These are phyloP conservation scores for Saturnispora besseyi DNA, from an alignment of 805 yeast species.

Conservation along the genomic window DNA sequence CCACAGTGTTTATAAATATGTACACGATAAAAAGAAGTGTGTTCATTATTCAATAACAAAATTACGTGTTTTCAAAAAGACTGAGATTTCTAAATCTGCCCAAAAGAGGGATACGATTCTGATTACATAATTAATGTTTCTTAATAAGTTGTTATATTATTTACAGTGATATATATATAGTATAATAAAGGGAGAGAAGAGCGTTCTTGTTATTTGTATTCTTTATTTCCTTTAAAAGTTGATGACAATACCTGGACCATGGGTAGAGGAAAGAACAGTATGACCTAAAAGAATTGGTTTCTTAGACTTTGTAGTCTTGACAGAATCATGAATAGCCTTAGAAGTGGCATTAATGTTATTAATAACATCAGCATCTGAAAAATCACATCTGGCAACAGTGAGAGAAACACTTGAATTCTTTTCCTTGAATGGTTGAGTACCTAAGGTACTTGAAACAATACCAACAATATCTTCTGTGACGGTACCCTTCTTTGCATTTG, in stretches of 20 bases:
- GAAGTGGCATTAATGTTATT: slow-evolving; percentile 63
- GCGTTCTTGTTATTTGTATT: not conserved
- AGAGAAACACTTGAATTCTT: slow-evolving; percentile 49
- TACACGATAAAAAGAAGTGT: not conserved
- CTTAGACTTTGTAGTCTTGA: slow-evolving; percentile 50
- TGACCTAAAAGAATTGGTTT: slow-evolving; percentile 65
- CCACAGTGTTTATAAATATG: too few species aligned
- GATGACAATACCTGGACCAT: slow-evolving; percentile 74
- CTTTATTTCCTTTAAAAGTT: slow-evolving; percentile 28
- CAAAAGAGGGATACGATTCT: too few species aligned
- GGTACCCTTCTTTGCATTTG: slow-evolving; percentile 77
- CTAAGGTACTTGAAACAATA: slow-evolving; percentile 47
- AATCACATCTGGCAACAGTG: slow-evolving; percentile 69
- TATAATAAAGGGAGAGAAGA: not conserved
- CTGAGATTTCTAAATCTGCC: too few species aligned
- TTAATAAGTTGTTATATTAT: not conserved
- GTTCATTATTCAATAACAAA: not conserved
- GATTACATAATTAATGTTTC: not conserved
- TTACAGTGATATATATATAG: slow-evolving; percentile 1
- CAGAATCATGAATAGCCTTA: slow-evolving; percentile 46
- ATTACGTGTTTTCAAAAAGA: too few species aligned
- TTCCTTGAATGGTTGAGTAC: slow-evolving; percentile 75
- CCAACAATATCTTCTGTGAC: slow-evolving; percentile 57
- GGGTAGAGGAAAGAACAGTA: slow-evolving; percentile 57
- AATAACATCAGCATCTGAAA: slow-evolving; percentile 67